Percentiles rank a stretch among this genome's conserved stretches.
phyloP scores from a whole-genome alignment of 2,329 filamentous ascomycete genomes.

The Neopestalotiopsis rosae region DNA sequence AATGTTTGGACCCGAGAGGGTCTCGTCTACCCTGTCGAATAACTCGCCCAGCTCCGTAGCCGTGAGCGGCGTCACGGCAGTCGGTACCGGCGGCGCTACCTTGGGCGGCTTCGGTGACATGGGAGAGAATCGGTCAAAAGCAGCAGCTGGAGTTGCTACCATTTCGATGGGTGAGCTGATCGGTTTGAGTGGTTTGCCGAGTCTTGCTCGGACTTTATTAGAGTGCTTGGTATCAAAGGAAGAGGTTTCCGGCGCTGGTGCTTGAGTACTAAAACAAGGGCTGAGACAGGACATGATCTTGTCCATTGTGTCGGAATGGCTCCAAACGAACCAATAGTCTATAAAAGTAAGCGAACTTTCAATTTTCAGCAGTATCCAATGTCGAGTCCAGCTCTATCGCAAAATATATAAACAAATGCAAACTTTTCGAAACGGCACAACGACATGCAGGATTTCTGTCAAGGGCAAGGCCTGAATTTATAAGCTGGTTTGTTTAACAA shows the following conservation, averaged over 20 bases:
- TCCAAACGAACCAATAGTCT: not conserved
- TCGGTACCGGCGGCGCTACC: not conserved
- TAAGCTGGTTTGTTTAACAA: not conserved
- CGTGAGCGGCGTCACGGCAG: conserved; percentile 29
- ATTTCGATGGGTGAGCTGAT: not conserved
- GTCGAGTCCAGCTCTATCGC: not conserved
- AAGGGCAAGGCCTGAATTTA: not conserved
- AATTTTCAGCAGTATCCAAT: not conserved
- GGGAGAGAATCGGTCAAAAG: not conserved
- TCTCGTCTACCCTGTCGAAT: conserved; percentile 43
- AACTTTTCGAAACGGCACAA: not conserved
- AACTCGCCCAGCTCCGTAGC: conserved; percentile 40
- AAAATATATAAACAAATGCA: not conserved
- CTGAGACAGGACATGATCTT: not conserved
- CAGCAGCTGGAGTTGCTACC: not conserved
- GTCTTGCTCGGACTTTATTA: conserved; percentile 3
- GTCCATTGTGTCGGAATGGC: not conserved
- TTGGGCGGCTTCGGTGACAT: not conserved
- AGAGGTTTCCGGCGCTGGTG: not conserved
- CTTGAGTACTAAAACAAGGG: not conserved
- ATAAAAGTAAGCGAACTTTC: not conserved
- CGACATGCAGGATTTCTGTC: not conserved
- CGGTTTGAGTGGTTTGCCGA: not conserved
- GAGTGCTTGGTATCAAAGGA: conserved; percentile 2
- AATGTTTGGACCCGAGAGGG: conserved; percentile 39